A percentile compares a stretch with the other conserved stretches of the same genome.
Conservation (phyloP, 306 rosid species). For the Potentilla sterilis region DNA sequence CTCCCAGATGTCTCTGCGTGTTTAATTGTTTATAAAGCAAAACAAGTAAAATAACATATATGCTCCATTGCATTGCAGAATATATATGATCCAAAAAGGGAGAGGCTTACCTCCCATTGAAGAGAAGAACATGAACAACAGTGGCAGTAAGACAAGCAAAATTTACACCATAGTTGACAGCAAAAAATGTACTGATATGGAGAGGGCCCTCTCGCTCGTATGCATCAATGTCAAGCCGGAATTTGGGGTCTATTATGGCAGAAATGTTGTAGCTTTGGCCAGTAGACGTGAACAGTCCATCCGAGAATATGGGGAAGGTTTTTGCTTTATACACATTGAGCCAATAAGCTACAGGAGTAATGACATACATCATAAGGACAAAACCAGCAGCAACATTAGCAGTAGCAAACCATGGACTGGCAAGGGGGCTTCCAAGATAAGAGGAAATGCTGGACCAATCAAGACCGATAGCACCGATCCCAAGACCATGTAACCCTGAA, state of each 20-base stretch:
- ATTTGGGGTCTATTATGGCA: conserved; percentile 54
- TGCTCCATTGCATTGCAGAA: background rate
- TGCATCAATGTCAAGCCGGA: conserved; percentile 59
- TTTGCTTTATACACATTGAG: conserved; percentile 56
- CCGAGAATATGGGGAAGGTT: conserved; percentile 76
- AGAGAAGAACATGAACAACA: conserved; percentile 64
- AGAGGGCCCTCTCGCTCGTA: conserved; percentile 64
- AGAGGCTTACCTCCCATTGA: conserved; percentile 61
- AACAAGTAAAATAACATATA: background rate
- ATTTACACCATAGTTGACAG: conserved; percentile 57
- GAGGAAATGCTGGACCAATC: conserved; percentile 80
- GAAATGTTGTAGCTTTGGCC: conserved; percentile 71
- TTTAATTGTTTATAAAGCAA: background rate
- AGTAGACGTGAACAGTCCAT: conserved; percentile 55
- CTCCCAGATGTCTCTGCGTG: conserved; percentile 61
- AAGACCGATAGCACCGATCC: conserved; percentile 62
- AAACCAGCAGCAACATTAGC: conserved; percentile 77
- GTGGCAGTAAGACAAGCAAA: conserved; percentile 82
- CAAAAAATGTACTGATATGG: conserved; percentile 60
- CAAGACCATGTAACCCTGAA: conserved; percentile 80
- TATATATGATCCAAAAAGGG: background rate
- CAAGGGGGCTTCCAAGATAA: conserved; percentile 80
- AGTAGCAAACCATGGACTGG: conserved; percentile 94
- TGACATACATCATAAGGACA: conserved; percentile 48
- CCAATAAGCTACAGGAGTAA: conserved; percentile 63